Evolutionary conservation across 2,329 filamentous ascomycete genomes (phyloP).

Genomic region (Cytospora schulzeri): DNA sequence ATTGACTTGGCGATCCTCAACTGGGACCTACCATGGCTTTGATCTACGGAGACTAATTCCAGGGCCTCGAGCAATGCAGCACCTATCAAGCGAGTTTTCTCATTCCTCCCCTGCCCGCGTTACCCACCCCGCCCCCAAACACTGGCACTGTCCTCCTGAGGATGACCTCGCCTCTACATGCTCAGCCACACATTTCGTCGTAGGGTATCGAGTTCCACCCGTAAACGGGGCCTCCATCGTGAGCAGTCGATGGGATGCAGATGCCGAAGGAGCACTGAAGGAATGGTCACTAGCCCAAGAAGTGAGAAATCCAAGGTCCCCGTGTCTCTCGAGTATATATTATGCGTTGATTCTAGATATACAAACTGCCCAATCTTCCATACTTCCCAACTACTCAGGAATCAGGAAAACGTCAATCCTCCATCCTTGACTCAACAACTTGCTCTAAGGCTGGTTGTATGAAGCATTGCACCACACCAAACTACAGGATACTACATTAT

Average conservation of each 20-base stretch:
- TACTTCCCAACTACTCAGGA: background rate
- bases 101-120: background rate
- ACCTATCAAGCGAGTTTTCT: background rate
- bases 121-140: background rate
- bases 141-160: background rate
- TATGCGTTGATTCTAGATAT: background rate
- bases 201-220: background rate
- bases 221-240: slow-evolving; percentile 7
- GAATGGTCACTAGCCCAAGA: background rate
- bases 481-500: background rate
- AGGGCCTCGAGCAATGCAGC: background rate
- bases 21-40: too few relatives aligned
- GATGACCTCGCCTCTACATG: background rate
- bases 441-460: background rate
- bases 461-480: background rate
- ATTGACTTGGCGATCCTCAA: too few relatives aligned
- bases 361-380: background rate
- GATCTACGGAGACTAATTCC: too few relatives aligned
- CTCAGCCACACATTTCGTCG: slow-evolving; percentile 10
- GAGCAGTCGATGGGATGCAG: background rate
- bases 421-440: background rate
- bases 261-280: slow-evolving; percentile 6
- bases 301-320: background rate
- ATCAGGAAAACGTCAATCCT: too few relatives aligned
- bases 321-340: background rate